phyloP scores from a whole-genome alignment of 2,329 filamentous ascomycete species.

The Nemania bipapillata region DNA sequence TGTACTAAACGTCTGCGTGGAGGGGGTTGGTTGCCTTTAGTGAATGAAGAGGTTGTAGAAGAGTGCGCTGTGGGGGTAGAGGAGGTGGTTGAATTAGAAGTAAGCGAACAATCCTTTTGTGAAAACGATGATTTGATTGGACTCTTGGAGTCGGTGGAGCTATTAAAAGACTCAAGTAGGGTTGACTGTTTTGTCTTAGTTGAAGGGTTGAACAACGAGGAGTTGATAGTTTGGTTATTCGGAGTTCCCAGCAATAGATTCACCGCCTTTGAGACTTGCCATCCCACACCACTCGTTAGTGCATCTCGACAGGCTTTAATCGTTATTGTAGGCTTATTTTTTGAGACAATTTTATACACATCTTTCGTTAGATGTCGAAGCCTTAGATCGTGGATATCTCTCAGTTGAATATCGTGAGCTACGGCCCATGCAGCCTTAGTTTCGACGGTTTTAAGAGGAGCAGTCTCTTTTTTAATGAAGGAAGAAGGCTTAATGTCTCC shows the following conservation, averaged over 20 bases:
- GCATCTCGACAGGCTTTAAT: constrained; percentile 48
- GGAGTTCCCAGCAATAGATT: constrained; percentile 38
- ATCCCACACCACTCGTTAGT: constrained; percentile 42
- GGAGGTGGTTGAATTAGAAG: constrained; percentile 28
- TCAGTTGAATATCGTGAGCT: constrained; percentile 44
- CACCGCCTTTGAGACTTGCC: constrained; percentile 47
- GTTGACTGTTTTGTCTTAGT: constrained; percentile 29
- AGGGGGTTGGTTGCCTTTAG: constrained; percentile 32
- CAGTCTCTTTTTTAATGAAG: constrained; percentile 45
- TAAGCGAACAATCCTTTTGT: constrained; percentile 33
- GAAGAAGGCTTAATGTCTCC: constrained; percentile 51
- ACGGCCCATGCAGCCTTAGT: constrained; percentile 27
- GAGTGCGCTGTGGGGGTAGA: constrained; percentile 29
- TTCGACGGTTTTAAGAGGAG: constrained; percentile 30
- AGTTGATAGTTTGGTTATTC: background rate
- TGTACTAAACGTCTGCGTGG: constrained; percentile 49
- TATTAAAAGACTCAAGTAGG: constrained; percentile 9
- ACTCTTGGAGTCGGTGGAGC: constrained; percentile 3
- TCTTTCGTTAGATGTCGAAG: constrained; percentile 48
- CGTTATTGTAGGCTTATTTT: constrained; percentile 44
- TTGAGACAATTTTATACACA: constrained; percentile 48
- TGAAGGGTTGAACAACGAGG: constrained; percentile 13
- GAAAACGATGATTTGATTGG: constrained; percentile 32
- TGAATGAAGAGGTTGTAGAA: constrained; percentile 36
- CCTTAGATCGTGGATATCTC: constrained; percentile 49